A percentile compares a stretch with the other conserved stretches of the same genome.
phyloP scores from a whole-genome alignment of 148 eudicot genomes.

The Persicaria tinctoria region DNA sequence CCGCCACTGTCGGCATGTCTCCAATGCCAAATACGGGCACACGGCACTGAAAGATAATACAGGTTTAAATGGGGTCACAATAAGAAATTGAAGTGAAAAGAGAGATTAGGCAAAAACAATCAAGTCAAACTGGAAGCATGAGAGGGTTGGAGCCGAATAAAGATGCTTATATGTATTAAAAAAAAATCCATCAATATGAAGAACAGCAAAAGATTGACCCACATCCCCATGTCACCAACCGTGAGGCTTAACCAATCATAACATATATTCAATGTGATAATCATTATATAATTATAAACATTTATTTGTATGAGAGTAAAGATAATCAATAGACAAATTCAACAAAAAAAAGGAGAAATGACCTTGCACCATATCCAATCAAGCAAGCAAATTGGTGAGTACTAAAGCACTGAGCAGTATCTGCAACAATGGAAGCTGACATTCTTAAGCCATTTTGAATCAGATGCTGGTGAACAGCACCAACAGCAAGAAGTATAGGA shows the following conservation, averaged over 20 bases:
- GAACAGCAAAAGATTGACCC: not conserved
- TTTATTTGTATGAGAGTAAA: not conserved
- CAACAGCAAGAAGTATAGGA: conserved; percentile 98
- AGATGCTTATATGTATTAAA: not conserved
- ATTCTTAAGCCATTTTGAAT: conserved; percentile 95
- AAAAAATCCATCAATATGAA: not conserved
- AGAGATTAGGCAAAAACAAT: not conserved
- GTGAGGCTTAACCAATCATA: not conserved
- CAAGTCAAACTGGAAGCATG: not conserved
- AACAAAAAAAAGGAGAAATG: conserved; percentile 16
- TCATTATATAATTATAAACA: not conserved
- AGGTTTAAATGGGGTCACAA: not conserved
- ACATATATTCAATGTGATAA: not conserved
- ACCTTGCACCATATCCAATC: conserved; percentile 99
- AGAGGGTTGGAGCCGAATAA: not conserved
- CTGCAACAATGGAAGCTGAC: conserved; percentile 93
- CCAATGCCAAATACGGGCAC: conserved; percentile 94
- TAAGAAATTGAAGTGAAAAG: not conserved
- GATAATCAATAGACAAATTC: not conserved
- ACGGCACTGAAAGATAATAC: conserved; percentile 57
- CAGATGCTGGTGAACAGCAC: conserved; percentile 98
- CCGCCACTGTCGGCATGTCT: conserved; percentile 99
- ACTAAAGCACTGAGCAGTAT: conserved; percentile 99
- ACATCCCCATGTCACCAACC: not conserved
- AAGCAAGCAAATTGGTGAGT: conserved; percentile 99